Percentiles rank a stretch among this genome's conserved stretches.
These are phyloP conservation scores for Ostreobium quekettii DNA, from an alignment of 139 green algal genomes.

Conservation along the genomic window DNA sequence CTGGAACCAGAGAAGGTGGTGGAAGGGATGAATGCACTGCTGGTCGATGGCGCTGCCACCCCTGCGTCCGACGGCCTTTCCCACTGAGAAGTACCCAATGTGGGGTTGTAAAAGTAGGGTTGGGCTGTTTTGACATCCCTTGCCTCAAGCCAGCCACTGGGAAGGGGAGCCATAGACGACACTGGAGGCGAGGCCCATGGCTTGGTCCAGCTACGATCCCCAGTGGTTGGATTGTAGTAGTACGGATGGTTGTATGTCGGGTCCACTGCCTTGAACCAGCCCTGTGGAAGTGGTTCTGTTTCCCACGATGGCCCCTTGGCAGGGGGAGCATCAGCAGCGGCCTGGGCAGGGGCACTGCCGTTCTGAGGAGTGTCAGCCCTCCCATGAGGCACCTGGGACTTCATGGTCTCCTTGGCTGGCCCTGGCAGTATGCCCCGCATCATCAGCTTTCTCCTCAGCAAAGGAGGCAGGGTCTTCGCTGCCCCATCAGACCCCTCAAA, in stretches of 20 bases:
- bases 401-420: neutral
- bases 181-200: conserved; percentile 23
- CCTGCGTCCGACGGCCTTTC: conserved; percentile 19
- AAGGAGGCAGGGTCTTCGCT: conserved; percentile 43
- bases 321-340: neutral
- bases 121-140: too few species aligned
- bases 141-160: too few species aligned
- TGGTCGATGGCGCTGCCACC: neutral
- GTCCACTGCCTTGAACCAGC: conserved; percentile 58
- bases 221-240: conserved; percentile 48
- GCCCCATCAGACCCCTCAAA: too few species aligned
- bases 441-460: conserved; percentile 40
- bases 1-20: conserved; percentile 39
- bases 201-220: conserved; percentile 55
- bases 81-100: conserved; percentile 46
- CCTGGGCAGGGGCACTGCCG: neutral
- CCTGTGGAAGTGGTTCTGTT: conserved; percentile 34
- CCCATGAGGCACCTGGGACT: neutral
- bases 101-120: too few species aligned
- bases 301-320: neutral
- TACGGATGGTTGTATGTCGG: conserved; percentile 53
- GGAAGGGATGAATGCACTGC: conserved; percentile 24
- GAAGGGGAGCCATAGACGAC: too few species aligned
- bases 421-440: conserved; percentile 45
- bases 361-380: neutral